These are phyloP conservation scores for Candida morakotiae DNA, from an alignment of 805 yeast species.

Conservation along the genomic window DNA sequence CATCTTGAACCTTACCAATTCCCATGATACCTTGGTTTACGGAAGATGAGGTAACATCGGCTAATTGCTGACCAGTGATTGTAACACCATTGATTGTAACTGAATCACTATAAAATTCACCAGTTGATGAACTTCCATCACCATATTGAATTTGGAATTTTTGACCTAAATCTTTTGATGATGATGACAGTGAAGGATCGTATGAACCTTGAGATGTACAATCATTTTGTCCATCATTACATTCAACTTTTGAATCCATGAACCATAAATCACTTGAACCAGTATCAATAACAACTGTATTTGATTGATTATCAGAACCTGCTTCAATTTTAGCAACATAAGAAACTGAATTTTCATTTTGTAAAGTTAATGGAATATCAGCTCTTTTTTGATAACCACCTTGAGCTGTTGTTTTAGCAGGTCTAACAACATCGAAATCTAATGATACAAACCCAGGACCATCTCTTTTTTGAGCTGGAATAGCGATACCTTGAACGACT, in stretches of 20 bases:
- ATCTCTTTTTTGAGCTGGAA: constrained; percentile 8
- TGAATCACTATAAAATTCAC: constrained; percentile 14
- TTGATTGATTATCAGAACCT: not conserved
- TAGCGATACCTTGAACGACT: constrained; percentile 7
- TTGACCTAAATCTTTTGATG: not conserved
- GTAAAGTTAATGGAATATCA: constrained; percentile 2
- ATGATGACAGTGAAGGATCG: not conserved
- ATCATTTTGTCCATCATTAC: constrained; percentile 9
- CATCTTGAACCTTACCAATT: constrained; percentile 40
- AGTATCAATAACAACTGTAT: constrained; percentile 19
- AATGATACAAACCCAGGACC: constrained; percentile 6
- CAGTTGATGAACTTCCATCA: constrained; percentile 9
- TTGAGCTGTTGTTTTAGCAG: not conserved
- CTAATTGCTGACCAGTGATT: constrained; percentile 13
- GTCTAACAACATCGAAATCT: constrained; percentile 8
- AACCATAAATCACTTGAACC: constrained; percentile 27
- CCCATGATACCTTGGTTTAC: constrained; percentile 76
- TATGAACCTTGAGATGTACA: constrained; percentile 4
- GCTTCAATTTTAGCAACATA: not conserved
- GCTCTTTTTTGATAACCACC: constrained; percentile 3
- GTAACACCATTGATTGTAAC: constrained; percentile 9
- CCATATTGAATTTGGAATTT: constrained; percentile 10
- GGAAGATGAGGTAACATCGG: constrained; percentile 12
- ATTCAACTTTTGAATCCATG: constrained; percentile 19
- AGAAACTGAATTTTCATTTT: not conserved